These are phyloP conservation scores for Trypanosoma cruzi DNA, from an alignment of 208 protist genomes.

Conservation along the genomic window DNA sequence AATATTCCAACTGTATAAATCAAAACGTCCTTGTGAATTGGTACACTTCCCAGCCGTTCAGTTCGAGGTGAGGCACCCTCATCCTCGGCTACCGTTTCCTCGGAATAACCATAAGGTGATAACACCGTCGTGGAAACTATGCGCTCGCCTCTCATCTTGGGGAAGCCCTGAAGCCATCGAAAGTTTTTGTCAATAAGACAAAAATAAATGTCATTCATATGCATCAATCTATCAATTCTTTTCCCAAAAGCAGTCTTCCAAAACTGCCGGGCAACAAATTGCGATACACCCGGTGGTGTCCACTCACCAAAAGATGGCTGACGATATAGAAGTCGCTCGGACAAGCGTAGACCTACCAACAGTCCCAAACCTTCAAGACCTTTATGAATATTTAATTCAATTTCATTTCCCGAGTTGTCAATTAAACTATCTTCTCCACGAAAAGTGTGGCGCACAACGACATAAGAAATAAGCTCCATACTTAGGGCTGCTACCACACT, in stretches of 20 bases:
- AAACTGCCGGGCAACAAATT: constrained; percentile 67
- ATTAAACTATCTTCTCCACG: constrained; percentile 11
- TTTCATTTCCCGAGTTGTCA: constrained; percentile 23
- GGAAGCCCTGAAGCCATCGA: constrained; percentile 69
- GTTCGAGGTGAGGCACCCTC: background rate
- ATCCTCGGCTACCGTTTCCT: constrained; percentile 4
- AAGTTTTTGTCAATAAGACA: constrained; percentile 62
- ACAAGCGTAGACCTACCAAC: constrained; percentile 59
- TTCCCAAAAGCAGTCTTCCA: constrained; percentile 82
- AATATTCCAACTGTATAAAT: constrained; percentile 60
- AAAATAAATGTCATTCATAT: constrained; percentile 68
- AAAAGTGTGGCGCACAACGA: constrained; percentile 28
- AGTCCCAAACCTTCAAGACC: constrained; percentile 61
- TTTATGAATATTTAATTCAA: constrained; percentile 31
- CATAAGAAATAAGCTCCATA: constrained; percentile 50
- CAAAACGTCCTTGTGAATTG: constrained; percentile 52
- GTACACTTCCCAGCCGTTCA: constrained; percentile 18
- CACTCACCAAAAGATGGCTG: constrained; percentile 56
- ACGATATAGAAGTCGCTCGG: constrained; percentile 76
- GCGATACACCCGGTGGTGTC: constrained; percentile 57
- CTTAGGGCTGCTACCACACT: constrained; percentile 49
- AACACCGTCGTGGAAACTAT: constrained; percentile 37
- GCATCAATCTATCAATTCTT: constrained; percentile 65
- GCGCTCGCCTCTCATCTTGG: constrained; percentile 32
- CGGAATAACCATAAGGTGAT: constrained; percentile 23